These are phyloP conservation scores for Heterobasidion parviporum DNA, from an alignment of 1,284 basidiomycete genomes.

Conservation along the genomic window DNA sequence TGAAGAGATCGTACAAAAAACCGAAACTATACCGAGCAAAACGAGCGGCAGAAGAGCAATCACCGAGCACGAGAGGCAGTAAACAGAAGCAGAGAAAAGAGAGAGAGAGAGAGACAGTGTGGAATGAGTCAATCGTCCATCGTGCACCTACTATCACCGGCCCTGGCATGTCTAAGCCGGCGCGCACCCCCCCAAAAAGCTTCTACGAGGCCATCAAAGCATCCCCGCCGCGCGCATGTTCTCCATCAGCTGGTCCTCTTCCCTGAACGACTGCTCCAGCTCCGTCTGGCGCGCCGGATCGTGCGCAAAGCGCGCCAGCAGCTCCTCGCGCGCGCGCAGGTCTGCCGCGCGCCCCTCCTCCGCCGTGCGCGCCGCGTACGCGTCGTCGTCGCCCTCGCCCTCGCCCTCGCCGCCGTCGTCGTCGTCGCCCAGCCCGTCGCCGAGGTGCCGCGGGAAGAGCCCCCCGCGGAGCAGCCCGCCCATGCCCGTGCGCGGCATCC, in stretches of 20 bases:
- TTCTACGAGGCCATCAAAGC: slow-evolving; percentile 16
- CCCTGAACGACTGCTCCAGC: slow-evolving; percentile 38
- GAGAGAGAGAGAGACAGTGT: too few relatives aligned
- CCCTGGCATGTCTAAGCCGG: too few relatives aligned
- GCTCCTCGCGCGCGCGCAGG: slow-evolving; percentile 19
- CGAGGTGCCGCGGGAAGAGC: slow-evolving; percentile 22
- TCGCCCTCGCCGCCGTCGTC: slow-evolving; percentile 19
- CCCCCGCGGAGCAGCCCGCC: slow-evolving; percentile 34
- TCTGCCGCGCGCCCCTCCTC: slow-evolving; percentile 20
- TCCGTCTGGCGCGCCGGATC: slow-evolving; percentile 36
- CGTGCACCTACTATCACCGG: too few relatives aligned
- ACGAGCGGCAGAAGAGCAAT: too few relatives aligned
- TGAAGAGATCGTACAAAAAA: too few relatives aligned
- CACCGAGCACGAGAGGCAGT: too few relatives aligned
- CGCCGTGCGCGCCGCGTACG: slow-evolving; percentile 8
- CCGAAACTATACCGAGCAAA: too few relatives aligned
- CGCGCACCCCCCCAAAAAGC: too few relatives aligned
- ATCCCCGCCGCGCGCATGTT: slow-evolving; percentile 62
- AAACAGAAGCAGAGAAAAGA: too few relatives aligned
- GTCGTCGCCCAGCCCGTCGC: slow-evolving; percentile 4
- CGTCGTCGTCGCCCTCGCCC: slow-evolving; percentile 16
- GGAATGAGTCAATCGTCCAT: too few relatives aligned
- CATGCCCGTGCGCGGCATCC: slow-evolving; percentile 23
- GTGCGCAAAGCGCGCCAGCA: slow-evolving; percentile 36
- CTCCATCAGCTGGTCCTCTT: slow-evolving; percentile 48